These are phyloP conservation scores for Hirschioporus abietinus DNA, from an alignment of 768 basidiomycete genomes.

Conservation along the genomic window DNA sequence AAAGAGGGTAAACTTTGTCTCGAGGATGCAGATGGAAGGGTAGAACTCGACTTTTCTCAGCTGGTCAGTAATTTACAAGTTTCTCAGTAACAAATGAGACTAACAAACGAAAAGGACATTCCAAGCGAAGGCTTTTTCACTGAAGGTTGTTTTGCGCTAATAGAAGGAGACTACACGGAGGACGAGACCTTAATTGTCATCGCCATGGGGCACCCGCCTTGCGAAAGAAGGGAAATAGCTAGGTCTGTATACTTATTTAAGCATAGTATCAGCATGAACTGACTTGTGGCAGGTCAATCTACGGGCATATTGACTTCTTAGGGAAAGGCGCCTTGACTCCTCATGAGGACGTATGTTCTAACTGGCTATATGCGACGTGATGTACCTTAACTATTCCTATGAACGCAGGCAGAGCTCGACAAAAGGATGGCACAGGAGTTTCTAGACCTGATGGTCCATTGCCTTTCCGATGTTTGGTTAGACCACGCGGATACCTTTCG, in stretches of 20 bases:
- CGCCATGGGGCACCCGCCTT: conserved; percentile 96
- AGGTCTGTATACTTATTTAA: conserved; percentile 42
- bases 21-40: conserved; percentile 90
- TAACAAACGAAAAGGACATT: conserved; percentile 48
- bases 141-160: conserved; percentile 90
- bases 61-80: conserved; percentile 46
- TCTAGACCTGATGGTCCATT: conserved; percentile 79
- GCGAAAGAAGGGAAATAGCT: conserved; percentile 81
- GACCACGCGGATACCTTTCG: conserved; percentile 80
- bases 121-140: conserved; percentile 96
- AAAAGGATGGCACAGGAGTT: conserved; percentile 63
- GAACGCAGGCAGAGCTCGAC: conserved; percentile 50
- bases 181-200: conserved; percentile 84
- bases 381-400: conserved; percentile 6
- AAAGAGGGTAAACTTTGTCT: conserved; percentile 89
- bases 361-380: background rate
- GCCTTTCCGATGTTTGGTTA: conserved; percentile 94
- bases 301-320: conserved; percentile 94
- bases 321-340: conserved; percentile 91
- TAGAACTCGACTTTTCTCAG: conserved; percentile 83
- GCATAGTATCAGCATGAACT: background rate
- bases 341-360: conserved; percentile 73
- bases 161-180: conserved; percentile 95
- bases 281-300: conserved; percentile 63
- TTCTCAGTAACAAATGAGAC: conserved; percentile 12